These are phyloP conservation scores for Craspedostauros australis DNA, from an alignment of 108 stramenopile species.

Conservation along the genomic window DNA sequence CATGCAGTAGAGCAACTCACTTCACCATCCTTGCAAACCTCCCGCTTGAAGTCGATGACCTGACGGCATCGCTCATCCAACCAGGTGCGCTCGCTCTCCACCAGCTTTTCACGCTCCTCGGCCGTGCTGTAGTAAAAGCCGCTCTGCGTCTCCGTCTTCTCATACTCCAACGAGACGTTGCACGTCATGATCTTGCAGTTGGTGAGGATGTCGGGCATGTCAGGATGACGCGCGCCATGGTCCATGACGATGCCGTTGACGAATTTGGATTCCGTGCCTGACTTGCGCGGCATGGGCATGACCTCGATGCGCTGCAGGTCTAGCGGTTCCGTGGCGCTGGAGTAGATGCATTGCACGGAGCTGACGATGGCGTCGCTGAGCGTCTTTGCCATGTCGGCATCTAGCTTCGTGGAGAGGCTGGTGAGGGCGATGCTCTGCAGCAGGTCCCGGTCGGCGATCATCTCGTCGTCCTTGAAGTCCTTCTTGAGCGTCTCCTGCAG, in stretches of 20 bases:
- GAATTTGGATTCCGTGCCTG: slow-evolving; percentile 75
- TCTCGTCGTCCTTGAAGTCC: slow-evolving; percentile 15
- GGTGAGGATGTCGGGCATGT: slow-evolving; percentile 91
- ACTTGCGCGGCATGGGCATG: slow-evolving; percentile 90
- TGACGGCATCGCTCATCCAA: slow-evolving; percentile 93
- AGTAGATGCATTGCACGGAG: slow-evolving; percentile 83
- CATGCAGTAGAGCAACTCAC: slow-evolving; percentile 25
- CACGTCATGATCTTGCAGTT: slow-evolving; percentile 98
- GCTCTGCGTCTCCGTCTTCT: slow-evolving; percentile 97
- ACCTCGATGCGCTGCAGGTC: slow-evolving; percentile 98
- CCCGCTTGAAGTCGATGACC: slow-evolving; percentile 96
- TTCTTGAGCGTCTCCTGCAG: slow-evolving; percentile 81
- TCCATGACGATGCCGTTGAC: slow-evolving; percentile 98
- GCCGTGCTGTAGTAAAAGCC: slow-evolving; percentile 95
- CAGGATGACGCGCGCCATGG: slow-evolving; percentile 98
- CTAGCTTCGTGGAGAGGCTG: slow-evolving; percentile 92
- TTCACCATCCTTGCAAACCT: slow-evolving; percentile 82
- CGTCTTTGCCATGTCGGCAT: slow-evolving; percentile 67
- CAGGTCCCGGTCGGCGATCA: slow-evolving; percentile 81
- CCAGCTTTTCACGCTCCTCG: slow-evolving; percentile 96
- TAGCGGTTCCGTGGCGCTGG: slow-evolving; percentile 41
- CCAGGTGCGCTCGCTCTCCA: slow-evolving; percentile 96
- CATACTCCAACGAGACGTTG: slow-evolving; percentile 98
- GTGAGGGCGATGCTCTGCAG: slow-evolving; percentile 83
- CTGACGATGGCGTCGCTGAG: slow-evolving; percentile 82